phyloP scores from a whole-genome alignment of 2,329 filamentous ascomycete species.

The Davidsoniella eucalypti region DNA sequence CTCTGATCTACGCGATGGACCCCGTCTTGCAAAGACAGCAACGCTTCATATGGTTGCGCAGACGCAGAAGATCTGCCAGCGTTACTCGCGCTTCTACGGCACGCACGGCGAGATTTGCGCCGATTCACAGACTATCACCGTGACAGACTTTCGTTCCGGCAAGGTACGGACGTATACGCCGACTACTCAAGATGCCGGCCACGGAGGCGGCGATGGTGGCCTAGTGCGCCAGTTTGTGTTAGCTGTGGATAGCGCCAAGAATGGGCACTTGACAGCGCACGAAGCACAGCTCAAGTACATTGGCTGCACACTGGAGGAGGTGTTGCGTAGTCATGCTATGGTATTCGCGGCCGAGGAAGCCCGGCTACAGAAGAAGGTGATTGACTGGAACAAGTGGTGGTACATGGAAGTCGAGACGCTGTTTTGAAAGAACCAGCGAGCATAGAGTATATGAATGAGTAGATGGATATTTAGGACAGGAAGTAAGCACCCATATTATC shows the following conservation, averaged over 20 bases:
- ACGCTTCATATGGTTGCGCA: constrained; percentile 90
- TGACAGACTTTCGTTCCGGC: constrained; percentile 33
- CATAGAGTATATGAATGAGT: too few species aligned
- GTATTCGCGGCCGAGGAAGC: constrained; percentile 93
- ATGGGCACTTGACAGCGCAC: constrained; percentile 45
- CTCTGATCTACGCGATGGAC: constrained; percentile 17
- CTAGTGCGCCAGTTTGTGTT: constrained; percentile 67
- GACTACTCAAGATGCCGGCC: constrained; percentile 22
- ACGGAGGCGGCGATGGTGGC: constrained; percentile 30
- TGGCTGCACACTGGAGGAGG: constrained; percentile 73
- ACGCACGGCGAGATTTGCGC: constrained; percentile 73
- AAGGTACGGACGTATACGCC: constrained; percentile 24
- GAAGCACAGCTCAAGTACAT: constrained; percentile 61
- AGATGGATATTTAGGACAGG: too few species aligned
- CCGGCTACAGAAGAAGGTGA: constrained; percentile 47
- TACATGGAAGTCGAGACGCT: constrained; percentile 19
- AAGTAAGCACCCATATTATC: background rate
- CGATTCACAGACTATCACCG: constrained; percentile 46
- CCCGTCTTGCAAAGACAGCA: constrained; percentile 61
- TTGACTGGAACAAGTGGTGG: constrained; percentile 73
- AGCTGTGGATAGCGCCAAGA: constrained; percentile 67
- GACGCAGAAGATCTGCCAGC: constrained; percentile 71
- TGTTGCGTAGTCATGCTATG: constrained; percentile 75
- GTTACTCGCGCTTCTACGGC: constrained; percentile 74
- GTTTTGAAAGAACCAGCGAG: background rate